These are phyloP conservation scores for Hyaloscypha variabilis DNA, from an alignment of 495 filamentous ascomycete species.

Conservation along the genomic window DNA sequence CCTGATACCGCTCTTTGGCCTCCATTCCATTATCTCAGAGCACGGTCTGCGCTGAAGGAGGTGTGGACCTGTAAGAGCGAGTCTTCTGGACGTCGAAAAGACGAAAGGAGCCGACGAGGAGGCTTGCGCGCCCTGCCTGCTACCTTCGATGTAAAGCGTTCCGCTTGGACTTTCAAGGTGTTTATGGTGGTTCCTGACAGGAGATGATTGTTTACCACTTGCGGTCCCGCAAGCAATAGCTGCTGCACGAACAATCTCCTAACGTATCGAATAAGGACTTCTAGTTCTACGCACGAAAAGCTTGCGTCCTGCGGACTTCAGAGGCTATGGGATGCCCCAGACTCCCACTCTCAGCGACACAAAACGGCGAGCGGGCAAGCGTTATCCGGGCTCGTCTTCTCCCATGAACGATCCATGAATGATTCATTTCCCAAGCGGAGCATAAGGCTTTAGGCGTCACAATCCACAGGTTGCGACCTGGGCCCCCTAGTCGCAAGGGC, in stretches of 20 bases:
- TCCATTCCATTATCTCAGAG: background rate
- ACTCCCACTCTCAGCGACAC: background rate
- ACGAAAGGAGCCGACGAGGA: no score
- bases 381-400: background rate
- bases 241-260: background rate
- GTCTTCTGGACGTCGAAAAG: no score
- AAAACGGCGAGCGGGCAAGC: background rate
- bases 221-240: background rate
- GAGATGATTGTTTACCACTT: background rate
- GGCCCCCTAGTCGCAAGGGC: background rate
- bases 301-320: no score
- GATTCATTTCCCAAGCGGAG: constrained; percentile 6
- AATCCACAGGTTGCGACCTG: background rate
- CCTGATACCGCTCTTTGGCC: background rate
- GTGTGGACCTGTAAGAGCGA: no score
- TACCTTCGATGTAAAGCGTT: background rate
- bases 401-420: background rate
- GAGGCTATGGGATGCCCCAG: no score
- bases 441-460: constrained; percentile 5
- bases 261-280: no score
- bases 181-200: background rate
- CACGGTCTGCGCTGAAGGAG: background rate
- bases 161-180: background rate
- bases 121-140: no score
- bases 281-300: no score